phyloP scores from a whole-genome alignment of 2,329 filamentous ascomycete species.

The Alternaria viburni region DNA sequence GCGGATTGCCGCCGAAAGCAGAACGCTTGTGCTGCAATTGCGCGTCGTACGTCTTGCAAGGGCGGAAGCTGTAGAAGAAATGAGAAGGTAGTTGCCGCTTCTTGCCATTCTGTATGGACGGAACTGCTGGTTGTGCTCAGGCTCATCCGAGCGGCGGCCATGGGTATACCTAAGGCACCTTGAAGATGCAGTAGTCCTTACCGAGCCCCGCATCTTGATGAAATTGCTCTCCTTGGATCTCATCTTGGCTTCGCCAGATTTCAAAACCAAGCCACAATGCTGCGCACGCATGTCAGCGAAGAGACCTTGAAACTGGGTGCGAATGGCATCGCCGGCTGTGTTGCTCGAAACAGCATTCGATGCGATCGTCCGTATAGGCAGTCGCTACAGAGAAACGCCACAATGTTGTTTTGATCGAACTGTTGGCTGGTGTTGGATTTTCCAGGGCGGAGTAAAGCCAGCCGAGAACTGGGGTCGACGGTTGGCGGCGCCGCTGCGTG shows the following conservation, averaged over 20 bases:
- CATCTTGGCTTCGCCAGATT: not conserved
- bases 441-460: slow-evolving; percentile 8
- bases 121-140: not conserved
- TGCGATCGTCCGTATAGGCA: slow-evolving; percentile 9
- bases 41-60: not conserved
- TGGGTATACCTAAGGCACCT: not conserved
- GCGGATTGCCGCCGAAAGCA: not conserved
- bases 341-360: slow-evolving; percentile 18
- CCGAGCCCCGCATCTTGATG: not conserved
- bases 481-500: slow-evolving; percentile 9
- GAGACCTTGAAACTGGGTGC: not conserved
- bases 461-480: slow-evolving; percentile 18
- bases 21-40: not conserved
- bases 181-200: not conserved
- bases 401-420: not conserved
- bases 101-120: not conserved
- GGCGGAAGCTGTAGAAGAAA: not conserved
- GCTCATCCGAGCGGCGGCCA: not conserved
- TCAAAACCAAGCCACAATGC: not conserved
- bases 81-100: not conserved
- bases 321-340: slow-evolving; percentile 11
- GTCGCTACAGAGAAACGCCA: slow-evolving; percentile 7
- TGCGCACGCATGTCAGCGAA: not conserved
- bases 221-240: not conserved
- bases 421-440: not conserved